These are phyloP conservation scores for Citeromyces nyonsensis DNA, from an alignment of 805 yeast species.

Conservation along the genomic window DNA sequence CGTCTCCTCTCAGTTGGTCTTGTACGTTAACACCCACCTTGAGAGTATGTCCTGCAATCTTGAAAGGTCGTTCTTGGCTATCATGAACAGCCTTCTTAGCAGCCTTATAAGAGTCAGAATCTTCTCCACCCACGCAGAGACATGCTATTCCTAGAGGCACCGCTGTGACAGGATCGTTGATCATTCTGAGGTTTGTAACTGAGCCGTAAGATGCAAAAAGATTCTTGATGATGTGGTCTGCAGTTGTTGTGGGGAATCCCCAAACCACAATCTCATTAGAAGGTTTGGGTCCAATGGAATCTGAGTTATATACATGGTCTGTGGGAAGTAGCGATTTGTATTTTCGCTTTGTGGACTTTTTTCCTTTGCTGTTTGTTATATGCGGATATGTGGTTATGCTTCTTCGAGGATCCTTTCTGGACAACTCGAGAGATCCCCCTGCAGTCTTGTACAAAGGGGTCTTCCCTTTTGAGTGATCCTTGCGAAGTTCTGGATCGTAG, in stretches of 20 bases:
- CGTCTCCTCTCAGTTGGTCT: not conserved
- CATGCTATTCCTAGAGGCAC: conserved; percentile 64
- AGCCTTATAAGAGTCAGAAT: conserved; percentile 26
- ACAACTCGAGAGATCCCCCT: conserved; percentile 11
- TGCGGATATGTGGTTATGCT: conserved; percentile 13
- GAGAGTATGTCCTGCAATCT: conserved; percentile 3
- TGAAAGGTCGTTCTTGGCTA: conserved; percentile 2
- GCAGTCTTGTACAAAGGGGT: conserved; percentile 17
- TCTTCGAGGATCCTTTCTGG: conserved; percentile 26
- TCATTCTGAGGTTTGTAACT: conserved; percentile 38
- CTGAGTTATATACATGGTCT: conserved; percentile 40
- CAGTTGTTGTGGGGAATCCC: conserved; percentile 42
- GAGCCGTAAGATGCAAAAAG: conserved; percentile 51
- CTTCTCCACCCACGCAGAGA: conserved; percentile 43
- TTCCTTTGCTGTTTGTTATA: conserved; percentile 4
- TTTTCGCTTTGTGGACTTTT: conserved; percentile 8
- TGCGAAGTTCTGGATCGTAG: conserved; percentile 36
- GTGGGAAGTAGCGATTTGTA: conserved; percentile 7
- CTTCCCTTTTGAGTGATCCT: conserved; percentile 22
- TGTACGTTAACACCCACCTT: not conserved
- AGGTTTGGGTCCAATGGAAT: conserved; percentile 67
- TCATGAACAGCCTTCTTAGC: conserved; percentile 28
- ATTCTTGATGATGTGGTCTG: conserved; percentile 26
- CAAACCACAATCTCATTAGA: conserved; percentile 54
- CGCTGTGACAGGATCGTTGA: conserved; percentile 61